A percentile compares a stretch with the other conserved stretches of the same genome.
Conservation (phyloP, 2,329 filamentous ascomycete genomes). For the Claviceps fusiformis region DNA sequence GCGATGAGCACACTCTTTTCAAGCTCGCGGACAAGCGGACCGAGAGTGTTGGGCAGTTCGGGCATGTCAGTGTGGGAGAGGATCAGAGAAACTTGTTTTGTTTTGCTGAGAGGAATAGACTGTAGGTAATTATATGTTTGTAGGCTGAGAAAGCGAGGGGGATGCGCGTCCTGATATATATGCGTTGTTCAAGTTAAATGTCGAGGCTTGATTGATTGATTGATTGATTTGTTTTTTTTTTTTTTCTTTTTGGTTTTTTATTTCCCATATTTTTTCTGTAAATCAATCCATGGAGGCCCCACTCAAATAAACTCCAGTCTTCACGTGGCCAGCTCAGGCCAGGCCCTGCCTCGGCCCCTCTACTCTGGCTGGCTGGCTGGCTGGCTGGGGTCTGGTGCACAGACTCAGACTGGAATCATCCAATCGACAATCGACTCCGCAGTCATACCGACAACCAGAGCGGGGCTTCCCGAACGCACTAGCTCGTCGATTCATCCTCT, state of each 20-base stretch:
- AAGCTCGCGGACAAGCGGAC: slow-evolving; percentile 4
- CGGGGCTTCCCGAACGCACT: not conserved
- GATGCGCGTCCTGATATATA: too few relatives aligned
- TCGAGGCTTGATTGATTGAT: too few relatives aligned
- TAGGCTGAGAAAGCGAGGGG: too few relatives aligned
- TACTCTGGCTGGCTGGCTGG: too few relatives aligned
- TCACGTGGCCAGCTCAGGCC: not conserved
- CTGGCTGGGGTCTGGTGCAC: too few relatives aligned
- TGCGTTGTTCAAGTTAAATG: too few relatives aligned
- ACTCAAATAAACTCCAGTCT: not conserved
- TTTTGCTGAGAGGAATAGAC: slow-evolving; percentile 6
- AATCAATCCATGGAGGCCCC: too few relatives aligned
- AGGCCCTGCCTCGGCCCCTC: not conserved
- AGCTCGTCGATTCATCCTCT: not conserved
- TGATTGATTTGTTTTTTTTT: too few relatives aligned
- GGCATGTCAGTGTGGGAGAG: slow-evolving; percentile 2
- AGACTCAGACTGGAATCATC: too few relatives aligned
- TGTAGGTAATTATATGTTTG: not conserved
- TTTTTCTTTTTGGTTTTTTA: too few relatives aligned
- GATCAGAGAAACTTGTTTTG: slow-evolving; percentile 10
- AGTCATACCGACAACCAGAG: not conserved
- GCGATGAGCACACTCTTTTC: slow-evolving; percentile 9
- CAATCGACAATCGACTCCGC: not conserved
- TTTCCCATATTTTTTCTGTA: too few relatives aligned
- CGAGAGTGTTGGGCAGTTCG: slow-evolving; percentile 12